Conservation (phyloP, 2,329 filamentous ascomycete species). For the Huntiella decipiens region DNA sequence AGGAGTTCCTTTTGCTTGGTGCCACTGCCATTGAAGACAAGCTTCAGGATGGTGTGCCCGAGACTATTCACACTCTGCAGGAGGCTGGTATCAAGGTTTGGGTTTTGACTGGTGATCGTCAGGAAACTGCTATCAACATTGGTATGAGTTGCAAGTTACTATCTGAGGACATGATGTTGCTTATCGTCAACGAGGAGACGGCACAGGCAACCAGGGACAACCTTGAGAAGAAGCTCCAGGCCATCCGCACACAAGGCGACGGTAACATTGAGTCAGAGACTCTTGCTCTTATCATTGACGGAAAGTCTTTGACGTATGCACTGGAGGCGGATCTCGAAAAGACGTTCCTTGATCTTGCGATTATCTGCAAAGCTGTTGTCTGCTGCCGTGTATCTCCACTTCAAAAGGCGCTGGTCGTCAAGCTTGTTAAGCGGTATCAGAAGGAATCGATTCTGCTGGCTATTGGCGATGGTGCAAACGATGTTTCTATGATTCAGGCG, state of each 20-base stretch:
- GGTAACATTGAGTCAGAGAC: conserved; percentile 65
- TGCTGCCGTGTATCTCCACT: conserved; percentile 93
- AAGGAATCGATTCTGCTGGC: conserved; percentile 81
- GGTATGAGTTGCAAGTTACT: conserved; percentile 99
- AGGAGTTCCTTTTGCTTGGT: conserved; percentile 74
- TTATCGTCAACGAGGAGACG: conserved; percentile 87
- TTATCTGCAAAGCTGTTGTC: conserved; percentile 97
- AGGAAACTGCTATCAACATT: conserved; percentile 98
- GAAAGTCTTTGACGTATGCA: conserved; percentile 83
- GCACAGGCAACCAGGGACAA: conserved; percentile 68
- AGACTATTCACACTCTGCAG: conserved; percentile 94
- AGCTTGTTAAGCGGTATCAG: conserved; percentile 84
- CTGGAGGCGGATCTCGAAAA: conserved; percentile 89
- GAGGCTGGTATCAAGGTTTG: conserved; percentile 96
- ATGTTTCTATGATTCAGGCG: conserved; percentile 99
- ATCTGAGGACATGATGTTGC: conserved; percentile 93
- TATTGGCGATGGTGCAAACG: conserved; percentile 93
- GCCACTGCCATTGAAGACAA: conserved; percentile 96
- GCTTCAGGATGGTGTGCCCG: conserved; percentile 89
- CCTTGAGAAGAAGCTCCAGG: conserved; percentile 80
- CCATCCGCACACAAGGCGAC: conserved; percentile 66
- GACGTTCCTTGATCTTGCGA: conserved; percentile 75
- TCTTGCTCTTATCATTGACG: conserved; percentile 83
- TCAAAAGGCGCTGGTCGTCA: conserved; percentile 93
- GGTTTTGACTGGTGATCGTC: conserved; percentile 92